Evolutionary conservation across 2,329 filamentous ascomycete species (phyloP), one percentile per base, ranked within the genome.

Genomic region (Lachnellula arida): DNA sequence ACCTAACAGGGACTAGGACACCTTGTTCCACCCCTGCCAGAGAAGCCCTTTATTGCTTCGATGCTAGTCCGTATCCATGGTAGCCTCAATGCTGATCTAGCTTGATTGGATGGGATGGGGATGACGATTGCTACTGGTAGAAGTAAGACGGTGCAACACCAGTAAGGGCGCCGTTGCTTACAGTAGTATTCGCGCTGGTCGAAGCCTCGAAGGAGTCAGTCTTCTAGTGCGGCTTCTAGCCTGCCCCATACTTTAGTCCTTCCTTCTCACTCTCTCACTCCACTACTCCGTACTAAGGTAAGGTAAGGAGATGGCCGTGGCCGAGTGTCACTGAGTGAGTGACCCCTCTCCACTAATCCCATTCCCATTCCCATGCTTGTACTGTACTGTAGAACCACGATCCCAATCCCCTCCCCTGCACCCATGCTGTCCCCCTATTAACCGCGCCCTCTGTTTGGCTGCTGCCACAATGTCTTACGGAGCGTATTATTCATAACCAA

Each of bases 161-260:
- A 19, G 19, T 19, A 19, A 54, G 42, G 34, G 42, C 28, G 37
- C 53, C 15, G 15, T 11, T 51, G 7, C 49, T 46, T 12, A 4
- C 4, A 23, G 22, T 23, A 23, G 22, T 23, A 60, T 57, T 57
- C 55, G 52, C 55, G 55, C 48, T 28, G 25, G 7, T 28, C 25
- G 6, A 28, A 23, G 22, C 50, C 37, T 43, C 42, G 22, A 49
- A 35, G 34, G 34, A 32, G 19, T 19, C 55, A 35, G 47, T 40
- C 50, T 53, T 59, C 57, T 55, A 59, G 54, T 49, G 54, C 40
- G 23, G 48, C 48, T 55, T 53, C 51, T 54, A 56, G 57, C 54
- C 2, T 43, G 46, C 46, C 42, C 50, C 53, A 49, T 44, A 19
- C 19, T 19, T 19, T 19, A 49, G 22, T 11, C 23, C 17, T 17